Evolutionary conservation across 192 early-diverging fungal species (phyloP), one percentile per base, ranked within the genome.

Genomic region (Chytriomyces confervae): DNA sequence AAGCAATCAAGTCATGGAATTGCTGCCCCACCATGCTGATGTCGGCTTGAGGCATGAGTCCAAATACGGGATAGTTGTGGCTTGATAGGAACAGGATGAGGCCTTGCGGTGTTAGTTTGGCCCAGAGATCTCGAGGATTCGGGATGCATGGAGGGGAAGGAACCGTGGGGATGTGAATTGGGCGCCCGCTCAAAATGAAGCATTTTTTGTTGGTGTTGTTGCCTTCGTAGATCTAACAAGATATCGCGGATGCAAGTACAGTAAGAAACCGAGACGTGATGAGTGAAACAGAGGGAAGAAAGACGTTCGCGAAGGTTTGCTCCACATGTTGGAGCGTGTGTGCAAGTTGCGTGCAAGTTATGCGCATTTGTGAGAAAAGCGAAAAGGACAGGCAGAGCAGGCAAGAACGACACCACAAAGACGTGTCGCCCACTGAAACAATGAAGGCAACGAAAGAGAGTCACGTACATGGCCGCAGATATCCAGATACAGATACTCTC

Each of bases 401-500:
- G 53, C 53, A 57, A 13, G 16, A 57, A n/a, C 53, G 53, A 13
- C 53, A 13, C 13, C 20, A 57, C 53, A n/a, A 57, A 57, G 13
- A 20, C 53, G 53, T 61, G 50, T 9, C 27, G 36, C 43, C 29
- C 4, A 63, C 82, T 76, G 36, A 36, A 36, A 36, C 36, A 36
- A 36, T 36, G 4, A 36, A 36, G 36, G 36, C 36, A 36, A 36
- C 36, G 36, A 36, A 36, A 36, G 36, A 36, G 36, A 36, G 36
- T 4, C 36, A 36, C 36, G 36, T 60, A 91, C 82, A 75, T 89
- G 89, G 2, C 91, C 91, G 50, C 77, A 80, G 44, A 89, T 83
- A 66, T 93, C 92, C 69, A 92, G 63, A 82, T 91, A 93, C 43
- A 91, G 77, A 74, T 91, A 92, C 4, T 87, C 91, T 5, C 84